phyloP scores from a whole-genome alignment of 352 stramenopile species.

The Globisporangium barbulae region DNA sequence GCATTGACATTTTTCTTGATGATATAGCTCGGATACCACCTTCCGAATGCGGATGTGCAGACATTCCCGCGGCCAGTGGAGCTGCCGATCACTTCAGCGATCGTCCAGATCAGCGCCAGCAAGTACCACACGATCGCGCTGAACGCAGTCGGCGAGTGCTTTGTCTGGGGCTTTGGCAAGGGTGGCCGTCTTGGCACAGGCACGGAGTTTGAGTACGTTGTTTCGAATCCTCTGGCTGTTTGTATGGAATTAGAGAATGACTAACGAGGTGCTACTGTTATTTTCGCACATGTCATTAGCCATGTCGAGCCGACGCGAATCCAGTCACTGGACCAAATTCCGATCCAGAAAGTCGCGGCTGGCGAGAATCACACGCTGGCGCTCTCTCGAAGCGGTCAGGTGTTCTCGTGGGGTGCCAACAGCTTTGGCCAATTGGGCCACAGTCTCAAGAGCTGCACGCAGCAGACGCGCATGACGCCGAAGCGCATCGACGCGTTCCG shows the following conservation, averaged over 20 bases:
- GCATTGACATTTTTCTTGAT: not conserved
- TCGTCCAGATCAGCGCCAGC: constrained; percentile 70
- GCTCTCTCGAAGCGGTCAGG: constrained; percentile 55
- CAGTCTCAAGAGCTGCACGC: constrained; percentile 48
- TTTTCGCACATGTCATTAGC: constrained; percentile 27
- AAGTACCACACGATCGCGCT: constrained; percentile 82
- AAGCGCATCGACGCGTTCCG: constrained; percentile 77
- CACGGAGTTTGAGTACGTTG: constrained; percentile 72
- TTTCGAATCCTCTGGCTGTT: not conserved
- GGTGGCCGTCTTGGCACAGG: constrained; percentile 69
- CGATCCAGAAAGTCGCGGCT: constrained; percentile 62
- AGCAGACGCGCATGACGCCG: constrained; percentile 52
- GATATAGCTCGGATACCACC: constrained; percentile 70
- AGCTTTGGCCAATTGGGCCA: constrained; percentile 78
- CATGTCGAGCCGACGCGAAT: constrained; percentile 63
- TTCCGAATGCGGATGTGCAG: constrained; percentile 78
- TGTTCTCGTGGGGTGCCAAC: constrained; percentile 85
- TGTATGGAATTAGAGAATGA: not conserved
- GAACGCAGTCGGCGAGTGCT: constrained; percentile 59
- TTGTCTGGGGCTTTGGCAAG: constrained; percentile 83
- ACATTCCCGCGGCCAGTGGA: constrained; percentile 60
- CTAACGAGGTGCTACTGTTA: not conserved
- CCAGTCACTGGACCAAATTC: constrained; percentile 41
- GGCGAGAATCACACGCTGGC: constrained; percentile 82
- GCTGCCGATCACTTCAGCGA: constrained; percentile 39